Percentiles rank a stretch among this genome's conserved stretches.
These are phyloP conservation scores for Myxozyma monticola DNA, from an alignment of 805 yeast species.

Conservation along the genomic window DNA sequence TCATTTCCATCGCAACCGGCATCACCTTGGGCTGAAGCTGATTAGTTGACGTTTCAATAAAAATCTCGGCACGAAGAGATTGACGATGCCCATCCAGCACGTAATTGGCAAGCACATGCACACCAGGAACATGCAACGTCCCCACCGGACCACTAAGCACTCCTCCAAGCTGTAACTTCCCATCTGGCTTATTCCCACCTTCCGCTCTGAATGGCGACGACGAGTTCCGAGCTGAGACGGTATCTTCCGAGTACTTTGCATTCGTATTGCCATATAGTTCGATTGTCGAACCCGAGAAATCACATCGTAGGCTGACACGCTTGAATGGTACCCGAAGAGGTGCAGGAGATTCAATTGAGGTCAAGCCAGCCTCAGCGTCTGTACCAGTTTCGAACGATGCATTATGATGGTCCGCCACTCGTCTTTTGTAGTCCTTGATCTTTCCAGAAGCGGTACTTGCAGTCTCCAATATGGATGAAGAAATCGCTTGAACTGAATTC, in stretches of 20 bases:
- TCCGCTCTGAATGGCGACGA: not conserved
- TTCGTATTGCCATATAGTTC: slow-evolving; percentile 22
- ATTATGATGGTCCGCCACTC: slow-evolving; percentile 13
- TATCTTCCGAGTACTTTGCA: slow-evolving; percentile 25
- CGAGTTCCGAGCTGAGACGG: slow-evolving; percentile 1
- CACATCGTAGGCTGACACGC: slow-evolving; percentile 12
- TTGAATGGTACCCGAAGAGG: slow-evolving; percentile 2
- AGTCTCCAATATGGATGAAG: slow-evolving; percentile 7
- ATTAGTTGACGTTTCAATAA: slow-evolving; percentile 71
- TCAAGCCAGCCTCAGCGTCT: not conserved
- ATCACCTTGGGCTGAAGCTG: slow-evolving; percentile 70
- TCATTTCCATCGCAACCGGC: slow-evolving; percentile 67
- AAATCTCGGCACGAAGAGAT: slow-evolving; percentile 50
- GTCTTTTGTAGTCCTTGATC: slow-evolving; percentile 16
- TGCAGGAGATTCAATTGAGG: not conserved
- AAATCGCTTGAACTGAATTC: slow-evolving; percentile 7
- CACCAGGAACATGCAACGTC: slow-evolving; percentile 31
- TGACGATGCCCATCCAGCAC: slow-evolving; percentile 37
- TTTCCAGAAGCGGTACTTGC: slow-evolving; percentile 9
- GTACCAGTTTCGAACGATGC: slow-evolving; percentile 8
- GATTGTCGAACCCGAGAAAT: slow-evolving; percentile 28
- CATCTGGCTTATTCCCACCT: not conserved
- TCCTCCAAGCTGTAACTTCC: not conserved
- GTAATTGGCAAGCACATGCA: slow-evolving; percentile 24
- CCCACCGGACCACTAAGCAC: slow-evolving; percentile 17